phyloP scores from a whole-genome alignment of 2,329 filamentous ascomycete species.

The Phyllosticta ampelicida region DNA sequence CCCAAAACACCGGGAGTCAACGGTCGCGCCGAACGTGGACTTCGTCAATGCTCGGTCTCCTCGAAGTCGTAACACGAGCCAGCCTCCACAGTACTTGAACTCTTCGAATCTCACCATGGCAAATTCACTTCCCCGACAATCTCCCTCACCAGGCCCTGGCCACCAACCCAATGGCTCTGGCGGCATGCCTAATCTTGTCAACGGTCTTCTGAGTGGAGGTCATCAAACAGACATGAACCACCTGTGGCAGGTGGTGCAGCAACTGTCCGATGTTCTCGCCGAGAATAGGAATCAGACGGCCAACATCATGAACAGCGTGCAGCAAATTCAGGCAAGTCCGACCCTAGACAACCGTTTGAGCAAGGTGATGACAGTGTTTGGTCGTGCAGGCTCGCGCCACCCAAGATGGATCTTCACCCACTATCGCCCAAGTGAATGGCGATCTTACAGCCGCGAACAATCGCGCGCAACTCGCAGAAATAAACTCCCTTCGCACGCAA shows the following conservation, averaged over 20 bases:
- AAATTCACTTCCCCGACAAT: constrained; percentile 21
- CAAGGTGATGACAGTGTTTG: neutral
- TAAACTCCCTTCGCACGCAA: constrained; percentile 22
- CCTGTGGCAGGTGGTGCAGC: constrained; percentile 31
- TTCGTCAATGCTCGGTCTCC: neutral
- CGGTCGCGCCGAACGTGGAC: neutral
- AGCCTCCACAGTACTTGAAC: constrained; percentile 13
- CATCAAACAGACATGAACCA: constrained; percentile 35
- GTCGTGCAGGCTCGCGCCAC: constrained; percentile 20
- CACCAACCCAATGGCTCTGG: constrained; percentile 25
- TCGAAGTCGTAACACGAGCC: neutral
- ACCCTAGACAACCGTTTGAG: neutral
- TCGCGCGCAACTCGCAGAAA: constrained; percentile 17
- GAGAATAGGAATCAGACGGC: constrained; percentile 29
- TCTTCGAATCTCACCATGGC: constrained; percentile 12
- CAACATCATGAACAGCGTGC: constrained; percentile 28
- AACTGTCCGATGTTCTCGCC: constrained; percentile 28
- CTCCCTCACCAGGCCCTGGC: constrained; percentile 20
- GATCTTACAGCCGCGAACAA: constrained; percentile 13
- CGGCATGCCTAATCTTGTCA: constrained; percentile 26
- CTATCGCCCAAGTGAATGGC: constrained; percentile 24
- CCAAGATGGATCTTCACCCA: constrained; percentile 22
- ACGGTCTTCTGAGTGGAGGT: constrained; percentile 28
- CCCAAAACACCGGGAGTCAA: neutral
- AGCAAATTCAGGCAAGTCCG: constrained; percentile 16